These are phyloP conservation scores for Tulasnella sp. DNA, from an alignment of 768 basidiomycete genomes.

Conservation along the genomic window DNA sequence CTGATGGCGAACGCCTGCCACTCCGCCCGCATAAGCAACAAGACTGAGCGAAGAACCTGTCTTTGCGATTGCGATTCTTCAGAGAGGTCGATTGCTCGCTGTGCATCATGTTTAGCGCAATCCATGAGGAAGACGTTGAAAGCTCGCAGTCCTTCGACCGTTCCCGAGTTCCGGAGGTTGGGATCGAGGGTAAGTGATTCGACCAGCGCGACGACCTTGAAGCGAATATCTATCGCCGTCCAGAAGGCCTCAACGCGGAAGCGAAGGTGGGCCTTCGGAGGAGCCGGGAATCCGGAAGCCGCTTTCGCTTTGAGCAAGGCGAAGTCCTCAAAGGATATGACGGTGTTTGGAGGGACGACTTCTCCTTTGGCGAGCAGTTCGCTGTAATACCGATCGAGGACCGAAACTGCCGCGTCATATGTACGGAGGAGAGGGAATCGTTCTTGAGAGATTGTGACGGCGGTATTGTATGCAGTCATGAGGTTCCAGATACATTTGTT, in stretches of 20 bases:
- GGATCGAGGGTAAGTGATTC: constrained; percentile 23
- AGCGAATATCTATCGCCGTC: constrained; percentile 41
- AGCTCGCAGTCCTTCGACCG: constrained; percentile 1
- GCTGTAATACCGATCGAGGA: constrained; percentile 26
- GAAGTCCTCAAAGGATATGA: constrained; percentile 32
- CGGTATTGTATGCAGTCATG: constrained; percentile 30
- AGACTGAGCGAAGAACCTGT: constrained; percentile 36
- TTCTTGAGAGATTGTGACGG: constrained; percentile 31
- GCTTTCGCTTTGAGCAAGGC: constrained; percentile 44
- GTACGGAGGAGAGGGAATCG: constrained; percentile 47
- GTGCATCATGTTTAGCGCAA: constrained; percentile 37
- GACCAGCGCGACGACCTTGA: constrained; percentile 37
- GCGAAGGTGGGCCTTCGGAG: constrained; percentile 41
- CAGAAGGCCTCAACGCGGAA: constrained; percentile 53
- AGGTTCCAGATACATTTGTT: constrained; percentile 18
- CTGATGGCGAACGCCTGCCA: constrained; percentile 34
- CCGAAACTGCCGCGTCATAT: constrained; percentile 49
- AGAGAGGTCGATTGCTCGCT: constrained; percentile 37
- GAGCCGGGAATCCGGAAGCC: constrained; percentile 46
- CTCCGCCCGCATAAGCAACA: constrained; percentile 35
- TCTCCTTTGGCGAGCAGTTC: constrained; percentile 23
- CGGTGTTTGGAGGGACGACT: constrained; percentile 22
- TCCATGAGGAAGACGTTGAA: constrained; percentile 38
- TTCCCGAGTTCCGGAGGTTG: neutral
- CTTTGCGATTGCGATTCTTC: constrained; percentile 39